Evolutionary conservation across 805 yeast genomes (phyloP).

Genomic region (Candida ipomoeae): DNA sequence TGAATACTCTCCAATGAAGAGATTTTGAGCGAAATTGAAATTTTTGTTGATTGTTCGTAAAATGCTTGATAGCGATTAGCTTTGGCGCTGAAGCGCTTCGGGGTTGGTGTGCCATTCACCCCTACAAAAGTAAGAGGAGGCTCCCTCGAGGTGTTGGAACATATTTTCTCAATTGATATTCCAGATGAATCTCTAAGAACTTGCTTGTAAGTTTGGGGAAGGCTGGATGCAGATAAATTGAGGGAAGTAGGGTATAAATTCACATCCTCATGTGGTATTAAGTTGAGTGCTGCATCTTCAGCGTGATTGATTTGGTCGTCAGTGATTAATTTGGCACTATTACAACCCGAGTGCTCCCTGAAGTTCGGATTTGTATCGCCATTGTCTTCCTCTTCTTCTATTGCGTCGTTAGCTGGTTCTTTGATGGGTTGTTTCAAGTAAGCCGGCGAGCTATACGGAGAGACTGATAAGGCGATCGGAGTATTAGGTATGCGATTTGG

Average conservation of each 20-base stretch:
- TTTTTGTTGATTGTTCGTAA: slow-evolving; percentile 41
- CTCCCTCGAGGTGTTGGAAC: slow-evolving; percentile 32
- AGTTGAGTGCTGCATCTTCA: not conserved
- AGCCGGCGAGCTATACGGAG: slow-evolving; percentile 17
- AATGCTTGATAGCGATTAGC: slow-evolving; percentile 46
- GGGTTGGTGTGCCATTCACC: slow-evolving; percentile 16
- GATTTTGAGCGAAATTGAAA: slow-evolving; percentile 41
- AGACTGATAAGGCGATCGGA: not conserved
- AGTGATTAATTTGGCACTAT: not conserved
- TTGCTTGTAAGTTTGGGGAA: slow-evolving; percentile 14
- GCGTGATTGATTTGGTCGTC: not conserved
- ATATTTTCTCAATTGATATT: slow-evolving; percentile 28
- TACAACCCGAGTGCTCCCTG: not conserved
- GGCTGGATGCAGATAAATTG: slow-evolving; percentile 32
- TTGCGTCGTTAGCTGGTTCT: slow-evolving; percentile 21
- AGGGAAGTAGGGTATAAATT: slow-evolving; percentile 21
- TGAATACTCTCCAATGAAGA: slow-evolving; percentile 30
- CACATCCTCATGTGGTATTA: not conserved
- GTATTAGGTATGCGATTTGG: not conserved
- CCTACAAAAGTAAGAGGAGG: slow-evolving; percentile 16
- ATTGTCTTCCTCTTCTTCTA: slow-evolving; percentile 21
- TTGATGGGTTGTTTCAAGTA: slow-evolving; percentile 29
- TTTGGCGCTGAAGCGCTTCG: slow-evolving; percentile 37
- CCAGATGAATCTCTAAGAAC: slow-evolving; percentile 4
- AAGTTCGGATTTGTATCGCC: slow-evolving; percentile 10